Base-by-base conservation (phyloP, 2,329 filamentous ascomycete genomes). In the Cordyceps farinosa region DNA sequence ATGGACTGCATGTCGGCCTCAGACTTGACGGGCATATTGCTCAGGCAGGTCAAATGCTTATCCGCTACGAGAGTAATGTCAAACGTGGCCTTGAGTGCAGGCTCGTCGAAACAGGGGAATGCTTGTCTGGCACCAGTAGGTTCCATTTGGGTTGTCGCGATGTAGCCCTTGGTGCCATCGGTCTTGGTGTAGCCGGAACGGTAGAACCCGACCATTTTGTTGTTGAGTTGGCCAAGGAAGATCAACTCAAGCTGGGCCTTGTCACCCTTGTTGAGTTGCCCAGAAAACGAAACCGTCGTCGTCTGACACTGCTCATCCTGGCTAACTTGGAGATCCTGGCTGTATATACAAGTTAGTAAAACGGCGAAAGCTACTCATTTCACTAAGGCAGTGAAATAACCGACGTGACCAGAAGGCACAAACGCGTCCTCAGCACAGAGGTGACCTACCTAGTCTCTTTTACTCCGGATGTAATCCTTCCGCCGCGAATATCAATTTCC, bases 161-260 rank as follows among this genome's bases (percentile, higher is more conserved):
- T 83, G 74, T 92, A 90, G 68, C 90, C 90, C 65, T 89, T 88
- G 65, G 86, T 86, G 38, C 94, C 94, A 72, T 96, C 87, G 55
- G 85, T 78, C 65, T 87, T 88, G 81, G 95, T 96, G 82, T 94
- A 98, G 5, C 92, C 96, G 1, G 93, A 97, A 64, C 93, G 87
- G 79, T 98, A 98, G 84, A 98, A 98, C 52, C 94, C 94, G 54
- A 93, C 94, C 92, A 98, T 97, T 78, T 96, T 94, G 75, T 96
- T 90, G 76, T 96, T 97, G 71, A 97, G 79, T 51, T 82, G 83
- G 47, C 92, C 92, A 10, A 85, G 88, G 77, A 96, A 97, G 44
- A 74, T 73, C 63, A 83, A 76, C 44, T 75, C 75, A 55, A 69
- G 86, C 86, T 70, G 87, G 17, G 90, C 91, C 80, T 92, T 92